These are phyloP conservation scores for Stephanodiscus triporus DNA, from an alignment of 108 stramenopile species.

Conservation along the genomic window DNA sequence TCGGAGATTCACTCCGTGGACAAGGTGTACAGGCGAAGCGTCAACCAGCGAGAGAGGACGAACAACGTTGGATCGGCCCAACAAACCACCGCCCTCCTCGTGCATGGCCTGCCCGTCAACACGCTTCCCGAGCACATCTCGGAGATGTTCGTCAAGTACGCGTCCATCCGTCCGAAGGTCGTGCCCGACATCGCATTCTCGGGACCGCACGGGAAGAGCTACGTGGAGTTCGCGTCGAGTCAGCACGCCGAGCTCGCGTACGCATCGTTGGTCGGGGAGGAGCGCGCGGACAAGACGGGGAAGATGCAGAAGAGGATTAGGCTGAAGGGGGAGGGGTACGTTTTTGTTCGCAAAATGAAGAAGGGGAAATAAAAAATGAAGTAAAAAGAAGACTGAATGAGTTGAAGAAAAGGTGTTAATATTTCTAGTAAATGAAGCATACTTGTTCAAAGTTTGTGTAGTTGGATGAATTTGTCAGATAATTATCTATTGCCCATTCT, in stretches of 20 bases:
- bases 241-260: constrained; percentile 81
- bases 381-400: too few relatives aligned
- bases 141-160: constrained; percentile 75
- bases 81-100: constrained; percentile 55
- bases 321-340: constrained; percentile 69
- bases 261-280: constrained; percentile 62
- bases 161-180: constrained; percentile 58
- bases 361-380: constrained; percentile 13
- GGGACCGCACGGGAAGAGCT: constrained; percentile 71
- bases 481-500: not conserved
- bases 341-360: constrained; percentile 85
- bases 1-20: constrained; percentile 59
- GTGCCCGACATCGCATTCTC: constrained; percentile 69
- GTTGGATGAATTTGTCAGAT: too few relatives aligned
- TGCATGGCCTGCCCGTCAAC: constrained; percentile 78
- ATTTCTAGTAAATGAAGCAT: too few relatives aligned
- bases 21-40: constrained; percentile 40
- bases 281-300: constrained; percentile 78
- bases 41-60: not conserved
- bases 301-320: constrained; percentile 87
- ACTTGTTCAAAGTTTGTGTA: too few relatives aligned
- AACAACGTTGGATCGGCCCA: constrained; percentile 3
- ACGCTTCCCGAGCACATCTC: constrained; percentile 56
- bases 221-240: constrained; percentile 61
- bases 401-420: too few relatives aligned